Evolutionary conservation across 164 flowering plant genomes (phyloP).

Genomic region (Piper betle): DNA sequence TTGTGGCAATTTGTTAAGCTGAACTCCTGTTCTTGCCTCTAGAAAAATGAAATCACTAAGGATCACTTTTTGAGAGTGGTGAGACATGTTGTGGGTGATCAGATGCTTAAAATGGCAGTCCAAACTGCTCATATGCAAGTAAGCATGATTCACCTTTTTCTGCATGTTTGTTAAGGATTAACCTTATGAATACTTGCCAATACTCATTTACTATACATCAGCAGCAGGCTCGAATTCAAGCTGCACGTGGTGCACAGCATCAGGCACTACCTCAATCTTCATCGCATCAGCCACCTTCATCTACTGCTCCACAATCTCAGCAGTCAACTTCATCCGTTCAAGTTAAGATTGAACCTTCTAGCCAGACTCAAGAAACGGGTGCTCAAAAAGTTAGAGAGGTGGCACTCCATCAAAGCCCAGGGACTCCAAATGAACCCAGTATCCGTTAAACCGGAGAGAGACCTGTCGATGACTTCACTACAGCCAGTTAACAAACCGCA

Average conservation of each 20-base stretch:
- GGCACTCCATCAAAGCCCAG: conserved; percentile 24
- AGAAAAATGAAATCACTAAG: conserved; percentile 76
- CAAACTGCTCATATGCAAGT: conserved; percentile 49
- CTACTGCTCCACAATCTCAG: conserved; percentile 22
- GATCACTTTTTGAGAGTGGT: conserved; percentile 68
- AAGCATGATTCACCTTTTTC: conserved; percentile 4
- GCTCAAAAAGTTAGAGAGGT: conserved; percentile 5
- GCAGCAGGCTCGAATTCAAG: conserved; percentile 17
- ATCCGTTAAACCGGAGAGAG: conserved; percentile 36
- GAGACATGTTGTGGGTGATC: conserved; percentile 76
- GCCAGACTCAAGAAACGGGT: conserved; percentile 3
- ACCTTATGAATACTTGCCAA: background rate
- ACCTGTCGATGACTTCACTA: conserved; percentile 21
- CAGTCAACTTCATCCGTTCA: conserved; percentile 6
- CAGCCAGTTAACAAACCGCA: conserved; percentile 42
- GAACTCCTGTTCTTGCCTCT: conserved; percentile 3
- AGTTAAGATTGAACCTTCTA: conserved; percentile 2
- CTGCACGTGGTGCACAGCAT: conserved; percentile 23
- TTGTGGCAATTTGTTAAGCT: background rate
- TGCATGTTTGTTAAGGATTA: background rate
- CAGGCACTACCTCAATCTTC: conserved; percentile 33
- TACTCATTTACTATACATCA: background rate
- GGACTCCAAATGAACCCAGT: conserved; percentile 29
- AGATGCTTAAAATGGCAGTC: conserved; percentile 76
- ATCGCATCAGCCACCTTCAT: conserved; percentile 27